These are phyloP conservation scores for Pythium coloratum DNA, from an alignment of 352 stramenopile genomes.

Conservation along the genomic window DNA sequence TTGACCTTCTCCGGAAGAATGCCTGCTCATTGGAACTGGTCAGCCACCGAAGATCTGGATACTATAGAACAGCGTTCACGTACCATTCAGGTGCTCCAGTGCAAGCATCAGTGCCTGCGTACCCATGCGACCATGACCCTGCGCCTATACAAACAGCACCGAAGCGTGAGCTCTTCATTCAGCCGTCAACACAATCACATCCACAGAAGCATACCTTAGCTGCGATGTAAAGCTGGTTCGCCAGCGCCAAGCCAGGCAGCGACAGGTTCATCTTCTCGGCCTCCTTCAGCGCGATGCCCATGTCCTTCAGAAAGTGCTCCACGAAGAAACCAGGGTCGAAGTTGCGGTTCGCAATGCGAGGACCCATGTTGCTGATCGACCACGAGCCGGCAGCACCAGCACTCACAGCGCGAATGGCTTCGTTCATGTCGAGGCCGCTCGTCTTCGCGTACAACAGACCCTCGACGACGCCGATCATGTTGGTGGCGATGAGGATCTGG, in stretches of 20 bases:
- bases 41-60: too few species aligned
- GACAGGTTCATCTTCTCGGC: constrained; percentile 84
- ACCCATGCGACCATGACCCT: constrained; percentile 76
- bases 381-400: constrained; percentile 85
- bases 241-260: constrained; percentile 79
- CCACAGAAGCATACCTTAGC: constrained; percentile 50
- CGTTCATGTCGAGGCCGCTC: constrained; percentile 84
- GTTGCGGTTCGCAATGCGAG: constrained; percentile 85
- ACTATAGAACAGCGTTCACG: constrained; percentile 8
- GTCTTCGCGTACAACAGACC: constrained; percentile 88
- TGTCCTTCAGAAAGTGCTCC: constrained; percentile 92
- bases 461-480: constrained; percentile 90
- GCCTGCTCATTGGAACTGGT: not conserved
- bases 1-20: constrained; percentile 14
- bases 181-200: not conserved
- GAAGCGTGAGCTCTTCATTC: not conserved
- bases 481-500: constrained; percentile 87
- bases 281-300: constrained; percentile 89
- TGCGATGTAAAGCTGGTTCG: constrained; percentile 85
- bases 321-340: constrained; percentile 91
- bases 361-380: constrained; percentile 90
- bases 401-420: constrained; percentile 85
- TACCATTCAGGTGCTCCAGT: constrained; percentile 86
- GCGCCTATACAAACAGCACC: constrained; percentile 40
- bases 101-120: constrained; percentile 87